Evolutionary conservation across 495 filamentous ascomycete genomes (phyloP).

Genomic region (Penicillium fimorum): DNA sequence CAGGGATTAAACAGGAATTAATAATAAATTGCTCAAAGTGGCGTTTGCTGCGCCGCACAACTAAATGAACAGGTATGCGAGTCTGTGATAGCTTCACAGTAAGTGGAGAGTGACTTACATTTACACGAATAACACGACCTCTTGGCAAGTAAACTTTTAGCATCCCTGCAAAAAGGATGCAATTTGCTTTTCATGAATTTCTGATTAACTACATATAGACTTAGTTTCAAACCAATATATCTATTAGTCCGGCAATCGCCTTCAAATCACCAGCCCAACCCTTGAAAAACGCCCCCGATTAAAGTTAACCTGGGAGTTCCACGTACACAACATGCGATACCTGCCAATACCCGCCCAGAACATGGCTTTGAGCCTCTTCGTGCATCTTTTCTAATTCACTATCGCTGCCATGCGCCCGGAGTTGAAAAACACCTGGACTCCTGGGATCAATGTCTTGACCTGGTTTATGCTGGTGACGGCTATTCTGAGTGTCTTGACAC

Average conservation of each 20-base stretch:
- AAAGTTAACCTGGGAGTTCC: no score
- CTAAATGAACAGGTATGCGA: no score
- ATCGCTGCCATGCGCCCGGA: conserved; percentile 12
- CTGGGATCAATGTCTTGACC: conserved; percentile 20
- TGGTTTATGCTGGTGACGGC: conserved; percentile 20
- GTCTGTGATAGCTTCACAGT: neutral
- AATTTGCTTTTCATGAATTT: neutral
- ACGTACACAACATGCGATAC: neutral
- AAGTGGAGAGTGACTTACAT: neutral
- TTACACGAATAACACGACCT: neutral
- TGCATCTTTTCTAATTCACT: neutral
- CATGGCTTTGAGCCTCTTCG: neutral
- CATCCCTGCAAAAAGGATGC: neutral
- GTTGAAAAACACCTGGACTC: conserved; percentile 19
- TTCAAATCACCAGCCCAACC: no score
- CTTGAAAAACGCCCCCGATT: no score
- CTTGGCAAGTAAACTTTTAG: neutral
- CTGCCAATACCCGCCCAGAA: neutral
- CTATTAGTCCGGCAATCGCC: no score
- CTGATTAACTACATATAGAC: neutral
- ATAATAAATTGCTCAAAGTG: no score
- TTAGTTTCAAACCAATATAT: no score
- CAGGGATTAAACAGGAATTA: neutral
- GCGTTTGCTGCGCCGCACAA: no score
- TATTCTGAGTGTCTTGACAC: conserved; percentile 21